Conservation (phyloP, 2,329 filamentous ascomycete genomes). For the Phaeosphaeriaceae sp. region DNA sequence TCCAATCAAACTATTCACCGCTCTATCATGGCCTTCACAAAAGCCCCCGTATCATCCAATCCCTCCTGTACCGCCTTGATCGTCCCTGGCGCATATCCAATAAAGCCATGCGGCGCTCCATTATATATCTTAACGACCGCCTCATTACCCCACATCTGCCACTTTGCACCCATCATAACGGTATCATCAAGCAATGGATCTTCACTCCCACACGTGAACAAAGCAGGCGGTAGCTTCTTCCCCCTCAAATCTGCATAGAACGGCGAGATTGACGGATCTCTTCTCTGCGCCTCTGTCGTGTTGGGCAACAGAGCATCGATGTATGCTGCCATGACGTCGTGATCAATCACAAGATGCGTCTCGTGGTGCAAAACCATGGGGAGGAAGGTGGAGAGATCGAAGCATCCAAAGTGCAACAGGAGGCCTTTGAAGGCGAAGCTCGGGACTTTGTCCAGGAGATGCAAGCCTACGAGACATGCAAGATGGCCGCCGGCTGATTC, state of each 20-base stretch:
- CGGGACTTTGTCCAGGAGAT: slow-evolving; percentile 51
- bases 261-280: slow-evolving; percentile 57
- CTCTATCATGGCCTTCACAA: slow-evolving; percentile 45
- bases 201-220: slow-evolving; percentile 63
- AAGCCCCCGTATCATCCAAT: slow-evolving; percentile 49
- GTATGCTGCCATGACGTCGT: slow-evolving; percentile 56
- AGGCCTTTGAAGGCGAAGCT: slow-evolving; percentile 57
- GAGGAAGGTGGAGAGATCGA: slow-evolving; percentile 55
- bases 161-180: slow-evolving; percentile 62
- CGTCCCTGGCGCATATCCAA: slow-evolving; percentile 48
- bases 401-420: slow-evolving; percentile 62
- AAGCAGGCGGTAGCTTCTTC: slow-evolving; percentile 56
- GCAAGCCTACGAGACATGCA: slow-evolving; percentile 54
- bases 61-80: slow-evolving; percentile 47
- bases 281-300: slow-evolving; percentile 50
- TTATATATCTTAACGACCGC: slow-evolving; percentile 61
- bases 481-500: slow-evolving; percentile 61
- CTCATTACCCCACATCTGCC: slow-evolving; percentile 60
- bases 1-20: not conserved
- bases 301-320: slow-evolving; percentile 55
- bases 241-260: slow-evolving; percentile 56
- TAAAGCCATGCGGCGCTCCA: slow-evolving; percentile 63
- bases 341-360: slow-evolving; percentile 54
- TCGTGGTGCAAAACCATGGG: slow-evolving; percentile 50
- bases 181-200: slow-evolving; percentile 62